phyloP scores from a whole-genome alignment of 768 basidiomycete species.

The Mrakia gelida region DNA sequence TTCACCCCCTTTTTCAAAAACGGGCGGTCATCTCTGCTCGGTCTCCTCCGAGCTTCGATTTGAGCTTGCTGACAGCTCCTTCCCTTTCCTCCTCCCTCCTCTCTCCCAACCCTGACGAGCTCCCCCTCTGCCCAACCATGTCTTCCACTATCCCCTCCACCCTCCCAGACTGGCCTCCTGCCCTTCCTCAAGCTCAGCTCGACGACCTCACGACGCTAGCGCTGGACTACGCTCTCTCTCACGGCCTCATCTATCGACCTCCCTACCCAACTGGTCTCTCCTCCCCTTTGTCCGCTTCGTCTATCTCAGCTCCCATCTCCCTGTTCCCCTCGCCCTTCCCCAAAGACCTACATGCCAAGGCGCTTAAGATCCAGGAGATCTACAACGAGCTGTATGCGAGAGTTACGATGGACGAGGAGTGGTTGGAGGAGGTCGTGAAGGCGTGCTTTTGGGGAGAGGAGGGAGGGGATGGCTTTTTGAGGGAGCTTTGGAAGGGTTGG shows the following conservation, averaged over 20 bases:
- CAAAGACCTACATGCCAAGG: constrained; percentile 61
- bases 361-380: constrained; percentile 61
- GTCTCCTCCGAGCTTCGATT: too few species aligned
- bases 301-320: constrained; percentile 84
- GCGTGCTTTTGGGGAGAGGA: constrained; percentile 55
- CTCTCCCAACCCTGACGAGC: too few species aligned
- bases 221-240: constrained; percentile 76
- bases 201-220: constrained; percentile 61
- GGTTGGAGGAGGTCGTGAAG: constrained; percentile 70
- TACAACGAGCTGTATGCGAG: constrained; percentile 85
- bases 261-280: constrained; percentile 37
- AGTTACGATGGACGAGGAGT: constrained; percentile 70
- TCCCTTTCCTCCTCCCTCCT: too few species aligned
- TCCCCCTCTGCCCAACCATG: too few species aligned
- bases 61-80: too few species aligned
- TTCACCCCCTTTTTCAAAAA: too few species aligned
- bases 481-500: constrained; percentile 82
- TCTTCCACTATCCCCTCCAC: too few species aligned
- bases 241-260: constrained; percentile 79
- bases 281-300: constrained; percentile 58
- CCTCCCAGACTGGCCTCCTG: constrained; percentile 63
- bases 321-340: constrained; percentile 86
- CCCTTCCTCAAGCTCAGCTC: constrained; percentile 57
- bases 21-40: too few species aligned
- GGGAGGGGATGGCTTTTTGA: constrained; percentile 75